Evolutionary conservation across 108 stramenopile genomes (phyloP).

Genomic region (Fistulifera solaris): DNA sequence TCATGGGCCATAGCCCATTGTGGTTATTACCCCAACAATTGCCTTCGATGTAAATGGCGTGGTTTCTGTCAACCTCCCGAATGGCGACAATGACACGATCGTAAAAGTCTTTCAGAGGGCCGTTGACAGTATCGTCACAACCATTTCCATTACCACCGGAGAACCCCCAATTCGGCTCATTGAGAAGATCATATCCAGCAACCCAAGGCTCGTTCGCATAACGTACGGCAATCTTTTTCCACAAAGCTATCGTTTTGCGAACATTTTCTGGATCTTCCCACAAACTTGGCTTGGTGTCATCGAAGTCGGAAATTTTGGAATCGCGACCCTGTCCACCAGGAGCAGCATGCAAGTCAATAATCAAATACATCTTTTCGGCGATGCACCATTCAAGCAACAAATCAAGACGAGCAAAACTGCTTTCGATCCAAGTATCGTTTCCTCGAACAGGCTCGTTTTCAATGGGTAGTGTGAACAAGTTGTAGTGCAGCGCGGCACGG

Average conservation of each 20-base stretch:
- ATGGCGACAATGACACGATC: not conserved
- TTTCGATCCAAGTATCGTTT: not conserved
- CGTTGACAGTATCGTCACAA: not conserved
- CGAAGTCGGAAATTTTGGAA: not conserved
- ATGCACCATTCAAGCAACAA: not conserved
- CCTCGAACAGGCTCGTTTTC: not conserved
- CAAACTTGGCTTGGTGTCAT: not conserved
- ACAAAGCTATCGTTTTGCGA: not conserved
- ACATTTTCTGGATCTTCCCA: conserved; percentile 2
- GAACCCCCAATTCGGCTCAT: not conserved
- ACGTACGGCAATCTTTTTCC: not conserved
- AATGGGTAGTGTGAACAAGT: conserved; percentile 4
- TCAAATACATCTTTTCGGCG: not conserved
- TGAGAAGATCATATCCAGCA: not conserved
- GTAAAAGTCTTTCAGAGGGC: conserved; percentile 1
- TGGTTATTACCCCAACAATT: conserved; percentile 4
- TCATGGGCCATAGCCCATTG: conserved; percentile 1
- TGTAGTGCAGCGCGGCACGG: conserved; percentile 1
- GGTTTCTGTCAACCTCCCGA: not conserved
- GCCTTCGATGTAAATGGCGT: not conserved
- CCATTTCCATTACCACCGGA: not conserved
- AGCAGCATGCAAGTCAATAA: not conserved
- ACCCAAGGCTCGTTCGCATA: not conserved
- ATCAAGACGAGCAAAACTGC: not conserved
- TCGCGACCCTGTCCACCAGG: conserved; percentile 3